Evolutionary conservation across 805 yeast species (phyloP).

Genomic region (Kodamaea sagamina): DNA sequence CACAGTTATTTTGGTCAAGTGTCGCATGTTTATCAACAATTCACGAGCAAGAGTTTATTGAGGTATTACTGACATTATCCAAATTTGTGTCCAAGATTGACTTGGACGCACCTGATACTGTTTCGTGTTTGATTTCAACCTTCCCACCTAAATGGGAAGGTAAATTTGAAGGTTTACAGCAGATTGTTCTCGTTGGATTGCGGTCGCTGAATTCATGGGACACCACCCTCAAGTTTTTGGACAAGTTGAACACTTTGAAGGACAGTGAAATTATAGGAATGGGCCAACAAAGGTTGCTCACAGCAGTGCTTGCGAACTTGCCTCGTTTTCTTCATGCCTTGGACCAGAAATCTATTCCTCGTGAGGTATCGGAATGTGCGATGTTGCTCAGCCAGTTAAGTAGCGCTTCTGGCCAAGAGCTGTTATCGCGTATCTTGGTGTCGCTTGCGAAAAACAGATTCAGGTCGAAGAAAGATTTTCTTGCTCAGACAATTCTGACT

Average conservation of each 20-base stretch:
- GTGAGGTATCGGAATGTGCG: slow-evolving; percentile 50
- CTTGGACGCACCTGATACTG: slow-evolving; percentile 80
- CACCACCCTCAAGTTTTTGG: slow-evolving; percentile 70
- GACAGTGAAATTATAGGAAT: slow-evolving; percentile 79
- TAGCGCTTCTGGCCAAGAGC: slow-evolving; percentile 52
- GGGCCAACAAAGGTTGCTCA: slow-evolving; percentile 65
- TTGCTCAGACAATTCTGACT: slow-evolving; percentile 74
- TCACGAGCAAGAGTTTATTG: slow-evolving; percentile 91
- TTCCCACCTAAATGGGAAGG: slow-evolving; percentile 98
- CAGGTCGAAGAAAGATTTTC: slow-evolving; percentile 86
- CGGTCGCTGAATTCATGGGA: slow-evolving; percentile 81
- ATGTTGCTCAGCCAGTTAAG: slow-evolving; percentile 58
- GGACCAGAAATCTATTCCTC: slow-evolving; percentile 50
- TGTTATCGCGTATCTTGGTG: slow-evolving; percentile 68
- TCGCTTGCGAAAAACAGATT: slow-evolving; percentile 79
- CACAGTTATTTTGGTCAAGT: slow-evolving; percentile 93
- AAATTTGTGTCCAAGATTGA: slow-evolving; percentile 87
- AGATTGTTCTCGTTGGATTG: slow-evolving; percentile 75
- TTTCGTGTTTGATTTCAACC: slow-evolving; percentile 75
- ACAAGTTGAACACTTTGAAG: slow-evolving; percentile 62
- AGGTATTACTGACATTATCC: slow-evolving; percentile 76
- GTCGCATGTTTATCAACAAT: slow-evolving; percentile 89
- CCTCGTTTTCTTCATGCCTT: slow-evolving; percentile 86
- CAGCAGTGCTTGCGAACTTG: slow-evolving; percentile 73
- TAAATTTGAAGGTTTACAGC: slow-evolving; percentile 84